A percentile compares a stretch with the other conserved stretches of the same genome.
These are phyloP conservation scores for Fraxinus anomala DNA, from an alignment of 257 asterid species.

Conservation along the genomic window DNA sequence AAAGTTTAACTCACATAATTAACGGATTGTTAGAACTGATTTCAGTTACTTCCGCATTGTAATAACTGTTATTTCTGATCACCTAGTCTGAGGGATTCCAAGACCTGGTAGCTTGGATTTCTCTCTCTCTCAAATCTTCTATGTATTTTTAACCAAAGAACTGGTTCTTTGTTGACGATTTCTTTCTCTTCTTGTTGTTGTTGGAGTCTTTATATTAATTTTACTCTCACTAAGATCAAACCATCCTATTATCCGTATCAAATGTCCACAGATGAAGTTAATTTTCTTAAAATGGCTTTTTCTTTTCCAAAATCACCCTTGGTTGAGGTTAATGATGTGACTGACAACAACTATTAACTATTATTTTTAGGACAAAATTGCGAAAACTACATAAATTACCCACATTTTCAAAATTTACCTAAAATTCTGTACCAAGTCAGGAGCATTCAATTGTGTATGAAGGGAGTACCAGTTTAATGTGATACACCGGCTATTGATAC, in stretches of 20 bases:
- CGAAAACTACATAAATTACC: neutral
- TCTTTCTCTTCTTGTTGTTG: neutral
- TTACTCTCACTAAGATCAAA: neutral
- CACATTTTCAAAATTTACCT: neutral
- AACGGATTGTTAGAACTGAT: neutral
- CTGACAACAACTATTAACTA: conserved; percentile 47
- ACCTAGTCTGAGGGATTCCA: neutral
- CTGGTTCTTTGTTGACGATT: neutral
- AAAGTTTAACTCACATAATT: neutral
- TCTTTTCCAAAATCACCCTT: neutral
- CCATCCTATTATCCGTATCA: neutral
- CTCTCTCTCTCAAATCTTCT: neutral
- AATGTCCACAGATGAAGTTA: neutral
- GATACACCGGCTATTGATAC: neutral
- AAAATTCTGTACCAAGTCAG: neutral
- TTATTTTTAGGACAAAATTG: neutral
- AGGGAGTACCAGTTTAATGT: neutral
- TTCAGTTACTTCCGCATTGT: neutral
- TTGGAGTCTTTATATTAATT: neutral
- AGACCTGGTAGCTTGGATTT: neutral
- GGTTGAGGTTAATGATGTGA: neutral
- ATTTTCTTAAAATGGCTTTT: neutral
- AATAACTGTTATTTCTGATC: neutral
- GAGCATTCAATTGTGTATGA: neutral
- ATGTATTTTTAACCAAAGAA: neutral